Conservation (phyloP, 345 rosid genomes). For the Populus simonii region DNA sequence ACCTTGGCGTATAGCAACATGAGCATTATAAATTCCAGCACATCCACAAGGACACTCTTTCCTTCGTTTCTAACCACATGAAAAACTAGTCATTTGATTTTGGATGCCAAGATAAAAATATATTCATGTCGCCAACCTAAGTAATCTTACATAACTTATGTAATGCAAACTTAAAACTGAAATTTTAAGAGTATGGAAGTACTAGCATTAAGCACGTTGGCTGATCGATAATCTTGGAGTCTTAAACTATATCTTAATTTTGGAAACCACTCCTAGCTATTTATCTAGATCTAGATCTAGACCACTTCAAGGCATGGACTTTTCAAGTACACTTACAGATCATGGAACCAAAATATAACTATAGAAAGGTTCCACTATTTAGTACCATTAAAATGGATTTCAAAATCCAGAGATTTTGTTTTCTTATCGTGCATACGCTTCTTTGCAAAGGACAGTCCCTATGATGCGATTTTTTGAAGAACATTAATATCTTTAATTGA, state of each 20-base stretch:
- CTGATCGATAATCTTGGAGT: not conserved
- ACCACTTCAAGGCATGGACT: not conserved
- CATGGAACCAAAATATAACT: not conserved
- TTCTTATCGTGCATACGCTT: constrained; percentile 38
- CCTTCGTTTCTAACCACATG: constrained; percentile 35
- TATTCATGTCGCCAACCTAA: not conserved
- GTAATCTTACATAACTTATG: not conserved
- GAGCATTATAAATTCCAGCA: constrained; percentile 86
- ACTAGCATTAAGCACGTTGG: not conserved
- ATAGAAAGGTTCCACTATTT: constrained; percentile 4
- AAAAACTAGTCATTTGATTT: not conserved
- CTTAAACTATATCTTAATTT: not conserved
- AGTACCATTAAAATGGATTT: constrained; percentile 38
- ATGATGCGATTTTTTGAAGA: constrained; percentile 53
- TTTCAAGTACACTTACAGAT: not conserved
- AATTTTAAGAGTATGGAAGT: not conserved
- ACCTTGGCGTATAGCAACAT: constrained; percentile 59
- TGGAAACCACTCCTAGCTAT: not conserved
- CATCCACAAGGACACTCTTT: constrained; percentile 90
- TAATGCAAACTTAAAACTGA: not conserved
- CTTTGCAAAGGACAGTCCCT: constrained; percentile 60
- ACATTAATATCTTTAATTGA: constrained; percentile 59
- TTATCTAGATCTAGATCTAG: not conserved
- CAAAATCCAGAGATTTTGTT: constrained; percentile 18
- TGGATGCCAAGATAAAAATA: not conserved